phyloP scores from a whole-genome alignment of 352 stramenopile species.

The Thraustotheca clavata region DNA sequence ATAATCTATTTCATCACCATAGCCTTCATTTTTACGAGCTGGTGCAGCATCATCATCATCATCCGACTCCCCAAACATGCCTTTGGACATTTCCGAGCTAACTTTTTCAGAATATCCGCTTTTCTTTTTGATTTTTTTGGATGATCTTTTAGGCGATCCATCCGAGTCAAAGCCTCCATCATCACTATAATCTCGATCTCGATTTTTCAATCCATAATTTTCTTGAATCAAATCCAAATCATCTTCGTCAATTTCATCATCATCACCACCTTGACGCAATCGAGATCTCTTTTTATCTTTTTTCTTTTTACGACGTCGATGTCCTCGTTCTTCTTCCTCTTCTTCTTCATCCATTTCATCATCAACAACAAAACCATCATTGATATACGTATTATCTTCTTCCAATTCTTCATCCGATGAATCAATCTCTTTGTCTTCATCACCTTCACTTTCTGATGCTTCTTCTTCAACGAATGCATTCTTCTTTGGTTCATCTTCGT shows the following conservation, averaged over 20 bases:
- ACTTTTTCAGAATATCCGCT: conserved; percentile 70
- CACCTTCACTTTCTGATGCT: conserved; percentile 81
- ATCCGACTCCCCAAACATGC: conserved; percentile 85
- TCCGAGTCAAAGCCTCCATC: conserved; percentile 46
- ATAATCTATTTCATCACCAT: conserved; percentile 80
- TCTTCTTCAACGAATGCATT: conserved; percentile 85
- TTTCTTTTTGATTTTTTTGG: conserved; percentile 60
- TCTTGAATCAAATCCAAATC: conserved; percentile 84
- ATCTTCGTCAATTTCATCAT: conserved; percentile 82
- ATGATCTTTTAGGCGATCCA: conserved; percentile 28
- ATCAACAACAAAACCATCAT: conserved; percentile 83
- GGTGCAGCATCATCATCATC: conserved; percentile 54
- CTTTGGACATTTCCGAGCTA: conserved; percentile 78
- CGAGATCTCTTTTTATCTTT: conserved; percentile 46
- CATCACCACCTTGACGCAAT: conserved; percentile 28
- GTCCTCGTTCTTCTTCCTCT: conserved; percentile 62
- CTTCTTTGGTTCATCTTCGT: conserved; percentile 56
- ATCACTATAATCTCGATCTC: conserved; percentile 52
- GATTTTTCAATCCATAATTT: conserved; percentile 80
- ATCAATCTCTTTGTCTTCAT: conserved; percentile 31
- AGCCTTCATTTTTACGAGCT: conserved; percentile 30
- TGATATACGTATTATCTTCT: conserved; percentile 85
- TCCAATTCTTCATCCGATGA: conserved; percentile 79
- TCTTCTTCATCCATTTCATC: conserved; percentile 62
- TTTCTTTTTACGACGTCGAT: conserved; percentile 71